A percentile compares a stretch with the other conserved stretches of the same genome.
Conservation (phyloP, 2,329 filamentous ascomycete genomes). For the Penicillium olsonii region DNA sequence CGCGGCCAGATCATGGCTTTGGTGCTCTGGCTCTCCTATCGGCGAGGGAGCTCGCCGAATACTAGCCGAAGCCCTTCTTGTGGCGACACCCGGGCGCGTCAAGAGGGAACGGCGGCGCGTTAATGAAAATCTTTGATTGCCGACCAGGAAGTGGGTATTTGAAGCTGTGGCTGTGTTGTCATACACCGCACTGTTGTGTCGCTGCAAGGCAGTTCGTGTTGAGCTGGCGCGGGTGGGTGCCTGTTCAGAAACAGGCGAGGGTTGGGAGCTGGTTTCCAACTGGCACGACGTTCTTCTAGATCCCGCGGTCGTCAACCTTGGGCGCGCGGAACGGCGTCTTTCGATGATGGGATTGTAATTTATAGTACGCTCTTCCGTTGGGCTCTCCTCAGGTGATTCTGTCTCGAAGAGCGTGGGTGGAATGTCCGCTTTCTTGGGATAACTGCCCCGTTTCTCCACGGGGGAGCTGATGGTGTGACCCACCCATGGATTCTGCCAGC, state of each 20-base stretch:
- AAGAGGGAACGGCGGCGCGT: slow-evolving; percentile 42
- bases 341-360: slow-evolving; percentile 1
- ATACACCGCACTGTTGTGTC: slow-evolving; percentile 26
- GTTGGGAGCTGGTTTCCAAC: slow-evolving; percentile 17
- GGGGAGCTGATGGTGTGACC: slow-evolving; percentile 19
- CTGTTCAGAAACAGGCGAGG: slow-evolving; percentile 16
- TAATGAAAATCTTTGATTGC: slow-evolving; percentile 36
- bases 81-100: slow-evolving; percentile 38
- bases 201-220: slow-evolving; percentile 27
- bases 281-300: slow-evolving; percentile 26
- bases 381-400: slow-evolving; percentile 7
- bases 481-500: slow-evolving; percentile 41
- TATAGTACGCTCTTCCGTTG: not conserved
- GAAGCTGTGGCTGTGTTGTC: slow-evolving; percentile 31
- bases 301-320: slow-evolving; percentile 20
- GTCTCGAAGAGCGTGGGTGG: slow-evolving; percentile 19
- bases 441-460: slow-evolving; percentile 11
- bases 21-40: slow-evolving; percentile 23
- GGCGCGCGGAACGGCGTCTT: slow-evolving; percentile 1
- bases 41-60: slow-evolving; percentile 25
- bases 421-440: slow-evolving; percentile 15
- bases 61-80: slow-evolving; percentile 32
- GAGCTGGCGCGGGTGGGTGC: slow-evolving; percentile 34
- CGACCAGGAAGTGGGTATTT: slow-evolving; percentile 36
- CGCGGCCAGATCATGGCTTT: slow-evolving; percentile 13